phyloP scores from a whole-genome alignment of 192 early-diverging fungal genomes.

The Mortierella hygrophila region DNA sequence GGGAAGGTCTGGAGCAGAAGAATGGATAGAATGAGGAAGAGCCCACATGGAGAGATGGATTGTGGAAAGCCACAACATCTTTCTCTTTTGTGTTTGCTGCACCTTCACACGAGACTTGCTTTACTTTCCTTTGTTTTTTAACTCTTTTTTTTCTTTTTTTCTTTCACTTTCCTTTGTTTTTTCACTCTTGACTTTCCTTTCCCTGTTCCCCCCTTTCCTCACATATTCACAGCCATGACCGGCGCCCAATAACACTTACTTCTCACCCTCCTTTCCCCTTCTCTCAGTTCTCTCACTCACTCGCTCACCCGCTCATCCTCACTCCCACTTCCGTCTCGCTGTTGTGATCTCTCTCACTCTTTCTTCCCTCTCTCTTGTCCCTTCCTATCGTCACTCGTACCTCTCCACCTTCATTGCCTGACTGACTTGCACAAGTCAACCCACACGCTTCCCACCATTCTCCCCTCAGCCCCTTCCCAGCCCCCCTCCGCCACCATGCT shows the following conservation, averaged over 20 bases:
- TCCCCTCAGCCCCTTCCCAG: neutral
- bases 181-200: neutral
- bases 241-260: neutral
- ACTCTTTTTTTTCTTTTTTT: neutral
- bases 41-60: too few species aligned
- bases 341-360: too few species aligned
- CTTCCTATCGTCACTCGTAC: neutral
- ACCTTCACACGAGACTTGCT: neutral
- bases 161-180: neutral
- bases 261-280: neutral
- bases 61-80: neutral
- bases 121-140: neutral
- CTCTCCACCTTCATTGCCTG: neutral
- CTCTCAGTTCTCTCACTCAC: constrained; percentile 8
- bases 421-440: neutral
- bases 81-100: constrained; percentile 3
- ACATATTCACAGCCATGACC: neutral
- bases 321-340: neutral
- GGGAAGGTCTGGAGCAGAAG: neutral
- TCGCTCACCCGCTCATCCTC: neutral
- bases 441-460: neutral
- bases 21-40: neutral
- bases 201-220: neutral
- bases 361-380: neutral
- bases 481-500: constrained; percentile 13